Conservation (phyloP, 2,329 filamentous ascomycete species). For the Hymenoscyphus fructigenus region DNA sequence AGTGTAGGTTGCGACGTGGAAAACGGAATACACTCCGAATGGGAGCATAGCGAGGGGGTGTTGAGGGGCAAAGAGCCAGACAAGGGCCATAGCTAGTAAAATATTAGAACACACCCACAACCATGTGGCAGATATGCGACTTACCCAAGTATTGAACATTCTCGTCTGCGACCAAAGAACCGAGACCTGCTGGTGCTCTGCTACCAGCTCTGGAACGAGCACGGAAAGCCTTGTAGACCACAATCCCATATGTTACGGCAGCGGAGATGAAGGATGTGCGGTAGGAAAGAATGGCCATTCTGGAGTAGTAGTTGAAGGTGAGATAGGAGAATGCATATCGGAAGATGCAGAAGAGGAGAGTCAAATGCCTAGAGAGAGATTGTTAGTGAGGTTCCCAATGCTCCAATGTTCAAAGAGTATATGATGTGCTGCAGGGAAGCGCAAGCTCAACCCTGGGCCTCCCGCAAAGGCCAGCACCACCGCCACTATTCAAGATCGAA, state of each 20-base stretch:
- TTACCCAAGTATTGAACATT: conserved; percentile 96
- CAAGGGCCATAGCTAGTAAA: conserved; percentile 75
- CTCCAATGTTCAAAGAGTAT: not conserved
- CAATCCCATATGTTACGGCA: conserved; percentile 91
- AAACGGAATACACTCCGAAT: conserved; percentile 95
- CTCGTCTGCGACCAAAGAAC: conserved; percentile 79
- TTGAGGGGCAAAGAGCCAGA: conserved; percentile 92
- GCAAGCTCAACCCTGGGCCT: conserved; percentile 14
- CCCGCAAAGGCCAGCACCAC: conserved; percentile 11
- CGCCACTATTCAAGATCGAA: conserved; percentile 5
- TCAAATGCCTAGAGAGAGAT: conserved; percentile 66
- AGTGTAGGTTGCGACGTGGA: conserved; percentile 96
- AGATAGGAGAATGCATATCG: conserved; percentile 86
- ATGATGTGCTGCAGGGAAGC: conserved; percentile 23
- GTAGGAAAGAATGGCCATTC: conserved; percentile 80
- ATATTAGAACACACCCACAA: conserved; percentile 20
- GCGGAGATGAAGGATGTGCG: conserved; percentile 87
- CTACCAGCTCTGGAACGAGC: conserved; percentile 75
- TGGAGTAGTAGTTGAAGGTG: conserved; percentile 80
- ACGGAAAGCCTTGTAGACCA: conserved; percentile 96
- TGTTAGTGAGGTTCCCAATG: conserved; percentile 15
- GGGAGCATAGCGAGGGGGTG: conserved; percentile 87
- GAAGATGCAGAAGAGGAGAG: conserved; percentile 76
- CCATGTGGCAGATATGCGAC: conserved; percentile 38
- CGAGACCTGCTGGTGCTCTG: conserved; percentile 50